A percentile compares a stretch with the other conserved stretches of the same genome.
phyloP scores from a whole-genome alignment of 768 basidiomycete genomes.

The Hortiboletus campestris region DNA sequence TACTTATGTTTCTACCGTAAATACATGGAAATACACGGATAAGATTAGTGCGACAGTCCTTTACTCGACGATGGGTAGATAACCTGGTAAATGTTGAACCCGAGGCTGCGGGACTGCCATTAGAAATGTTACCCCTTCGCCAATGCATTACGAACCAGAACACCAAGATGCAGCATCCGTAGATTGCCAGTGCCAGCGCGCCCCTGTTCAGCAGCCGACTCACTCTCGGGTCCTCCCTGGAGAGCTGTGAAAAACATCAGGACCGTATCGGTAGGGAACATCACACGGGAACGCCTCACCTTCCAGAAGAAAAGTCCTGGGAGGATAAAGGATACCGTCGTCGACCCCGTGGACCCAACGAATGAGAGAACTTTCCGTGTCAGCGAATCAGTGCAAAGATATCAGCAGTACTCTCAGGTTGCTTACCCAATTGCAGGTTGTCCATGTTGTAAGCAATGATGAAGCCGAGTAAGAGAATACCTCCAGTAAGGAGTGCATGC shows the following conservation, averaged over 20 bases:
- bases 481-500: conserved; percentile 66
- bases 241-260: conserved; percentile 47
- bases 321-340: conserved; percentile 94
- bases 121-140: background rate
- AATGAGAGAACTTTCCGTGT: conserved; percentile 78
- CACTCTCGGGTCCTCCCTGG: conserved; percentile 59
- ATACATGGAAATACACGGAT: background rate
- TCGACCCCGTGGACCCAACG: conserved; percentile 95
- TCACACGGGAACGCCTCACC: conserved; percentile 41
- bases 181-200: conserved; percentile 64
- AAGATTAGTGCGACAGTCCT: conserved; percentile 3
- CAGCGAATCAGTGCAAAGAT: conserved; percentile 11
- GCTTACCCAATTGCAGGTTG: conserved; percentile 72
- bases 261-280: background rate
- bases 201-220: conserved; percentile 56
- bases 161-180: conserved; percentile 76
- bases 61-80: conserved; percentile 32
- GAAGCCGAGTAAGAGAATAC: conserved; percentile 64
- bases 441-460: conserved; percentile 75
- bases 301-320: conserved; percentile 94
- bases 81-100: conserved; percentile 75
- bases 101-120: conserved; percentile 47
- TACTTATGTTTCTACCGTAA: conserved; percentile 1
- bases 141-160: conserved; percentile 70
- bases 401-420: background rate